Evolutionary conservation across 1,139 yeast species (phyloP), one percentile per base, ranked within the genome.

Genomic region (Magnusiomyces sp.): DNA sequence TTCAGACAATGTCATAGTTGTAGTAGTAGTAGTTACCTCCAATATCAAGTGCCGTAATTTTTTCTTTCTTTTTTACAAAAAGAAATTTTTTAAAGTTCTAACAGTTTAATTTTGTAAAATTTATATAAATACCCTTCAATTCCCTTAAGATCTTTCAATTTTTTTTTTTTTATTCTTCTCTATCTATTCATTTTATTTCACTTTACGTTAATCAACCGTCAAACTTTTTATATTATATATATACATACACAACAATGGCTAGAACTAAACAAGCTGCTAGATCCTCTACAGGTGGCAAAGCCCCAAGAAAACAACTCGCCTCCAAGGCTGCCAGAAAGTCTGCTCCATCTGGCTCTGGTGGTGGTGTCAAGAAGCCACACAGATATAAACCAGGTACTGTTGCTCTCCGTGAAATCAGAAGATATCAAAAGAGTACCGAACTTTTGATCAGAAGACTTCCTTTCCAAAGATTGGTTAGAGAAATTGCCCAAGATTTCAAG

Each of bases 351-450:
- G 55, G 67, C 51, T 92, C 95, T 77, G 79, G 95, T 59, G 97
- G 97, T 72, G 97, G 97, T 83, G 97, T 90, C 72, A 90, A 90
- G 90, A 90, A 90, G 81, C 97, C 97, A 63, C 97, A 90, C 88
- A 88, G 97, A 85, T 90, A 89, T 79, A 90, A 89, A 92, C 97
- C 97, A 73, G 97, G 97, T 89, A 90, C 97, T 70, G 97, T 90
- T 69, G 97, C 97, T 66, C 85, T 90, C 71, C 90, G 97, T 85
- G 97, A 90, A 80, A 90, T 90, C 70, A 88, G 97, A 84, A 88
- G 97, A 79, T 90, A 90, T 82, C 97, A 90, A 79, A 90, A 90
- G 76, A 86, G 96, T 59, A 90, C 97, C 68, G 97, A 90, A 76
- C 79, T 90, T 56, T 81, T 90, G 72, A 89, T 90, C 76, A 88